Base-by-base conservation (phyloP, 2,329 filamentous ascomycete genomes). In the Rachicladosporium sp. region DNA sequence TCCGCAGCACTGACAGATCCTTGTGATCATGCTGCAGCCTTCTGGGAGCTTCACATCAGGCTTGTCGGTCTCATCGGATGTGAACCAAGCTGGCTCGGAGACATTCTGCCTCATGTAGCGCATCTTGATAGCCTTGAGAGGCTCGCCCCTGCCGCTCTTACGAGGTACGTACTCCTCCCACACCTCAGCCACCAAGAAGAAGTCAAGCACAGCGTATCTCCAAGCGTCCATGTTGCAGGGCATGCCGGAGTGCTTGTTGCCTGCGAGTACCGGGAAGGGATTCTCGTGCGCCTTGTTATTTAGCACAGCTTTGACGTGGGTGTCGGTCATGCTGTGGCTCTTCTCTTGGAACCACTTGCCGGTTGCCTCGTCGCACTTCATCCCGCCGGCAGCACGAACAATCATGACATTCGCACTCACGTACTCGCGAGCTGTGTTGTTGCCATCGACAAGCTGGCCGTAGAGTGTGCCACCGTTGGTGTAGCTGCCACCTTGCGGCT, bases 121-220 rank as follows among this genome's bases (percentile, higher is more conserved):
- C 19, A 80, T 67, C 46, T 74, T 76, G 48, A 72, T 69, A 0
- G 68, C 65, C 1, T 55, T 58, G 4, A 55, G 50, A 4, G 11
- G 19, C 4, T 10, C 23, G 8, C 37, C 38, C 32, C 48, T 54
- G 8, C 38, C 36, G 10, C 43, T 44, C 33, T 50, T 64, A 1
- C 63, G 55, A 1, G 60, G 45, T 4, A 62, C 62, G 43, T 66
- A 69, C 49, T 88, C 82, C 8, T 60, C 65, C 82, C 82, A 88
- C 0, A 85, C 64, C 36, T 80, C 64, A 0, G 78, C 81, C 9
- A 82, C 64, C 36, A 77, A 73, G 54, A 83, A 87, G 55, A 69
- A 77, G n/a, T 68, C 79, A 32, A 87, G 64, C 0, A 85, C 74
- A 40, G 71, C 76, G 50, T 78, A 86, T 1, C 68, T 61, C 42